Evolutionary conservation across 768 basidiomycete species (phyloP), one percentile per base, ranked within the genome.

Genomic region (Arthromyces matolae): DNA sequence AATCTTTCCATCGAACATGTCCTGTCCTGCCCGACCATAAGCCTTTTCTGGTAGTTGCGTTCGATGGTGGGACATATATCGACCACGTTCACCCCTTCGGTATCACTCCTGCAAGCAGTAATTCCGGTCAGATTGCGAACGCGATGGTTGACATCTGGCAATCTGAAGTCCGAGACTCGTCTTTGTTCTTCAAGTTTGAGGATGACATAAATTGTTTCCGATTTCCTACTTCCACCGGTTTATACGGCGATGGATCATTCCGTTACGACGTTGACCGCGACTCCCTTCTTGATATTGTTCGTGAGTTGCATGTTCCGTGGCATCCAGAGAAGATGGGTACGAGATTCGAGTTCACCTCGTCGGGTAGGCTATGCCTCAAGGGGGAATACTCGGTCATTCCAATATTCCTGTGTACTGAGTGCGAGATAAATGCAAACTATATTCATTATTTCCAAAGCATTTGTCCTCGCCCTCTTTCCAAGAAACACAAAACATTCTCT

Each of bases 21-120:
- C 69, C 67, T 2, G 44, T 64, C 5, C 35, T 31, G 14, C 64
- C 68, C 0, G 45, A 51, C 19, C 60, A 70, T 27, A 65, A 67
- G 27, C 37, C 45, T 3, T 55, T 31, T 19, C 37, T 56, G 9
- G 51, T 61, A 2, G 51, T 61, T 2, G 18, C 16, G 3, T 51
- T 53, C 22, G 34, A 60, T 5, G 53, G 48, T 6, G 8, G 42
- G 8, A 55, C 62, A 31, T 63, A 52, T 22, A 46, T 51, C 20
- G 43, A 51, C 19, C 44, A 51, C 18, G 39, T 49, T 20, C 23
- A 47, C 9, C 59, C 61, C 10, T 68, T 69, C 34, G 65, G 68
- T 3, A 28, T 42, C 1, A 44, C 52, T 0, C 53, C 58, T 3
- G 59, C 63, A 5, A 46, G 47, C 16, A 53, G 63, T n/a, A 55